Evolutionary conservation across 495 filamentous ascomycete species (phyloP).

Genomic region (Oidiodendron maius): DNA sequence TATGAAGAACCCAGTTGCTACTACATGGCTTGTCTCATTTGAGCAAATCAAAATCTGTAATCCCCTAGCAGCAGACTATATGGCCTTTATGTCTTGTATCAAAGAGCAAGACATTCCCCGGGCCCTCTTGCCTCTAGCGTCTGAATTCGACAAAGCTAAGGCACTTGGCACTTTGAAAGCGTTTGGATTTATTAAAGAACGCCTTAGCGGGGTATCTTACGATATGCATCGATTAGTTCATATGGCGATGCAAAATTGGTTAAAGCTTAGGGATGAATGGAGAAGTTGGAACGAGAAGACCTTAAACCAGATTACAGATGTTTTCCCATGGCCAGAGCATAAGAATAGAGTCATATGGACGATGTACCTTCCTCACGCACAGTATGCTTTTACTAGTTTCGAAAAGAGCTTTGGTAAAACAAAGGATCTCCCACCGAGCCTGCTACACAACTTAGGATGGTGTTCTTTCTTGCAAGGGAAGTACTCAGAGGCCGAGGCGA

Average conservation of each 20-base stretch:
- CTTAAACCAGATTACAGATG: constrained; percentile 7
- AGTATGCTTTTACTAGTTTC: not conserved
- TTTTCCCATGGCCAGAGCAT: constrained; percentile 11
- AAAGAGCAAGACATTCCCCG: too few species aligned
- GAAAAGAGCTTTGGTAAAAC: not conserved
- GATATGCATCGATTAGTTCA: too few species aligned
- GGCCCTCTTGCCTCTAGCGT: constrained; percentile 26
- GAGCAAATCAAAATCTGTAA: constrained; percentile 32
- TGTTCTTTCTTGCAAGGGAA: not conserved
- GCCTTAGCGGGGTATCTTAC: not conserved
- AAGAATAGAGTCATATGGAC: constrained; percentile 11
- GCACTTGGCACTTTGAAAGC: constrained; percentile 12
- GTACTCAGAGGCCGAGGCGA: constrained; percentile 19
- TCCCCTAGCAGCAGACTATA: constrained; percentile 26
- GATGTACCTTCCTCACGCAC: constrained; percentile 10
- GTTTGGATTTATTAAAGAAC: constrained; percentile 11
- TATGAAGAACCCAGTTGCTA: too few species aligned
- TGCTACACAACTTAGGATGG: not conserved
- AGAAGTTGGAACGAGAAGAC: constrained; percentile 11
- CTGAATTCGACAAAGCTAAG: constrained; percentile 5
- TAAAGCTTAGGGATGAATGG: constrained; percentile 7
- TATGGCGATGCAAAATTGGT: constrained; percentile 33
- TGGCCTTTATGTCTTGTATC: too few species aligned
- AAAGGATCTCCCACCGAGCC: not conserved
- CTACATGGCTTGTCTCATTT: constrained; percentile 54